These are phyloP conservation scores for Cenococcum geophilum DNA, from an alignment of 495 filamentous ascomycete genomes.

Conservation along the genomic window DNA sequence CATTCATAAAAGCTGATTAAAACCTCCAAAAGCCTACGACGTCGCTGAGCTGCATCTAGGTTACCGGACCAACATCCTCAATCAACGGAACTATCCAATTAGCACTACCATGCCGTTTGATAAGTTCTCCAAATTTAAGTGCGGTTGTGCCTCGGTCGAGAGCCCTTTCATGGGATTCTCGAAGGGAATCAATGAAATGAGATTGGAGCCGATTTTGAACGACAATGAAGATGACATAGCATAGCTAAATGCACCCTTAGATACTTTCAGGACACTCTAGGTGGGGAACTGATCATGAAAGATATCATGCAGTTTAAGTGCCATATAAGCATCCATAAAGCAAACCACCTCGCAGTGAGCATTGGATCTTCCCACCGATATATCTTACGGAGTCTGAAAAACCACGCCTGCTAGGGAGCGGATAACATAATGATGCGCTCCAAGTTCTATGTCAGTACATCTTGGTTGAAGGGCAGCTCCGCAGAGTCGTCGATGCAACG, in stretches of 20 bases:
- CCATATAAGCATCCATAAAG: conserved; percentile 23
- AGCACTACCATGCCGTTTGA: conserved; percentile 28
- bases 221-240: conserved; percentile 30
- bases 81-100: conserved; percentile 32
- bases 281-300: conserved; percentile 23
- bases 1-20: conserved; percentile 31
- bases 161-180: conserved; percentile 26
- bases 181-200: conserved; percentile 16
- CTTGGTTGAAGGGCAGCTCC: conserved; percentile 23
- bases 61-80: conserved; percentile 29
- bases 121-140: conserved; percentile 28
- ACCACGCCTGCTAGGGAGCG: conserved; percentile 31
- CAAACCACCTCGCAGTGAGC: conserved; percentile 27
- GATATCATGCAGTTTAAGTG: conserved; percentile 27
- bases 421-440: conserved; percentile 32
- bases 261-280: not conserved
- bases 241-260: conserved; percentile 14
- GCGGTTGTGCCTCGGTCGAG: conserved; percentile 22
- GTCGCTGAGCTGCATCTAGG: conserved; percentile 29
- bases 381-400: conserved; percentile 25
- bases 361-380: conserved; percentile 34
- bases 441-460: conserved; percentile 17
- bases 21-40: conserved; percentile 32
- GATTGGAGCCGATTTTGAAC: conserved; percentile 21
- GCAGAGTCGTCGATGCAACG: conserved; percentile 31